Conservation (phyloP, 495 filamentous ascomycete species). For the Penicillium canescens region DNA sequence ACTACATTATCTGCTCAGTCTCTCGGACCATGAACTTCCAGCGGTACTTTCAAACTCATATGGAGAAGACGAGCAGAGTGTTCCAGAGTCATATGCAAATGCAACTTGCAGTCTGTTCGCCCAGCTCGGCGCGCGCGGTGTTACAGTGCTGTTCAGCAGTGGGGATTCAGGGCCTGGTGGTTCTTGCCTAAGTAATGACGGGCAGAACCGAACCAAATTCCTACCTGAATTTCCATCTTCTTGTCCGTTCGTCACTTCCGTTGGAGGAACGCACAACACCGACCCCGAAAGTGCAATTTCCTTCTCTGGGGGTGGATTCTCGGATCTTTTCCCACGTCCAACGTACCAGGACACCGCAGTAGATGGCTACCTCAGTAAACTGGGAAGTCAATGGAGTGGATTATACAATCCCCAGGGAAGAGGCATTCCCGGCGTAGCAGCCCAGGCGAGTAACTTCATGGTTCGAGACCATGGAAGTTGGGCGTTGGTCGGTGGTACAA, state of each 20-base stretch:
- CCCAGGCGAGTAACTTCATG: constrained; percentile 46
- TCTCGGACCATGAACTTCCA: constrained; percentile 64
- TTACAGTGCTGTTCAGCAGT: constrained; percentile 69
- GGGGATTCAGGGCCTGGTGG: constrained; percentile 67
- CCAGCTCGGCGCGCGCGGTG: constrained; percentile 70
- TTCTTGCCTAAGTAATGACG: constrained; percentile 66
- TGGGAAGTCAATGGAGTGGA: constrained; percentile 40
- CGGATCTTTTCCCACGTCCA: constrained; percentile 63
- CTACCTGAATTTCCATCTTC: constrained; percentile 69
- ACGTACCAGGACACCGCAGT: constrained; percentile 64
- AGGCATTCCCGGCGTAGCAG: constrained; percentile 71
- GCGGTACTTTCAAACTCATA: constrained; percentile 77
- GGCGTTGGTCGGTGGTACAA: constrained; percentile 40
- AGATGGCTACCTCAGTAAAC: constrained; percentile 47
- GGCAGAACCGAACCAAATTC: constrained; percentile 60
- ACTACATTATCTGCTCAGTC: constrained; percentile 63
- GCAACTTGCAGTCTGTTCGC: constrained; percentile 72
- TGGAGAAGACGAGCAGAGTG: constrained; percentile 42
- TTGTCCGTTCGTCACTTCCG: constrained; percentile 80
- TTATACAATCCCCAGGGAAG: constrained; percentile 62
- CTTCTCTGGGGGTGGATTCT: constrained; percentile 72
- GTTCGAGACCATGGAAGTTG: constrained; percentile 40
- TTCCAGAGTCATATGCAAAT: constrained; percentile 61
- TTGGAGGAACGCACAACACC: constrained; percentile 66
- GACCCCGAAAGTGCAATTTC: constrained; percentile 53